These are phyloP conservation scores for Dictyophora rubrovolvata DNA, from an alignment of 768 basidiomycete species.

Conservation along the genomic window DNA sequence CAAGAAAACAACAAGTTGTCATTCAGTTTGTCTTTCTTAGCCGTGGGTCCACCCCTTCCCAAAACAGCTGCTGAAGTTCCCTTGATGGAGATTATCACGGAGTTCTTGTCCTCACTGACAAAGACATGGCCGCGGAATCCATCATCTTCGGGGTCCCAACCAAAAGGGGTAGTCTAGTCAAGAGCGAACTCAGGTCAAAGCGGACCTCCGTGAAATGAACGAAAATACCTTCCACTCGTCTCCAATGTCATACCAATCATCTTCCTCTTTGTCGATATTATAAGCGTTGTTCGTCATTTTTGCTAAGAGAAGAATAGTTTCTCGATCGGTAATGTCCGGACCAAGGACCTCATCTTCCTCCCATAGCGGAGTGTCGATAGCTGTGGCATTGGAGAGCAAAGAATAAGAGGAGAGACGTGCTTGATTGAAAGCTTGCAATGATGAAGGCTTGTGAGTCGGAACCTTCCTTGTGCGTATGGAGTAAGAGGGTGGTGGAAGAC, in stretches of 20 bases:
- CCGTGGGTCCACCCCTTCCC: slow-evolving; percentile 72
- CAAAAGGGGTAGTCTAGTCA: slow-evolving; percentile 58
- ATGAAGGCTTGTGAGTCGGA: slow-evolving; percentile 37
- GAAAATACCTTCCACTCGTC: slow-evolving; percentile 48
- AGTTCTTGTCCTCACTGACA: slow-evolving; percentile 62
- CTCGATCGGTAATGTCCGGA: slow-evolving; percentile 64
- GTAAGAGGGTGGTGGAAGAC: slow-evolving; percentile 26
- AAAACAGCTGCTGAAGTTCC: slow-evolving; percentile 77
- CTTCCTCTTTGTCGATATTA: slow-evolving; percentile 28
- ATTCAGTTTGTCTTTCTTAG: slow-evolving; percentile 84
- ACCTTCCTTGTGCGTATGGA: slow-evolving; percentile 31
- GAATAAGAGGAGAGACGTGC: slow-evolving; percentile 28
- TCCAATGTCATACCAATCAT: slow-evolving; percentile 65
- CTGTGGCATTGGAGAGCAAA: slow-evolving; percentile 17
- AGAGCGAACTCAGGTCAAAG: background rate
- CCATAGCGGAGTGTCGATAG: slow-evolving; percentile 46
- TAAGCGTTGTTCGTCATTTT: slow-evolving; percentile 92
- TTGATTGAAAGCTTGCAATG: slow-evolving; percentile 23
- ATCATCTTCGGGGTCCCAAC: slow-evolving; percentile 85
- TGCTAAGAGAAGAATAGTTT: slow-evolving; percentile 65
- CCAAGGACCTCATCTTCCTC: slow-evolving; percentile 48
- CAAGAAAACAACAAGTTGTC: slow-evolving; percentile 95
- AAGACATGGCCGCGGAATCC: slow-evolving; percentile 90
- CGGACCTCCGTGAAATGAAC: background rate
- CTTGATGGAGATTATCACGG: slow-evolving; percentile 82